These are phyloP conservation scores for Xylariaceae sp. DNA, from an alignment of 2,329 filamentous ascomycete species.

Conservation along the genomic window DNA sequence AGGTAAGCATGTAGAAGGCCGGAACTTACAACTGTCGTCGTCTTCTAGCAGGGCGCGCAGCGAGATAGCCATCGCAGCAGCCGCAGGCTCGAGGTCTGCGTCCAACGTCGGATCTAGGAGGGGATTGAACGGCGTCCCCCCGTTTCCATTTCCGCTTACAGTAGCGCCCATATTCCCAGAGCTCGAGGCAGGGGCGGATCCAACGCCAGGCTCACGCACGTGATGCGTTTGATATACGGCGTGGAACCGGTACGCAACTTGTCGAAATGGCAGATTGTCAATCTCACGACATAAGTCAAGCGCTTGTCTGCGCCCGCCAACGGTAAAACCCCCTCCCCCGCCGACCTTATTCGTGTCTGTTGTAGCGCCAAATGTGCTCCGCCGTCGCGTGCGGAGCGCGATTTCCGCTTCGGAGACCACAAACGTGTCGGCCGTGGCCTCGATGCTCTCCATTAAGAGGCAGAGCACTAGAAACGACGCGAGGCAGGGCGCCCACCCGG, in stretches of 20 bases:
- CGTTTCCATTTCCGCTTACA: background rate
- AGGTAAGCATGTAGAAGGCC: background rate
- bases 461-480: constrained; percentile 63
- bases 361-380: background rate
- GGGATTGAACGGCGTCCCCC: constrained; percentile 56
- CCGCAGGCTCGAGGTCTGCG: constrained; percentile 53
- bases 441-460: constrained; percentile 64
- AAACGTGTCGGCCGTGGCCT: constrained; percentile 59
- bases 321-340: constrained; percentile 31
- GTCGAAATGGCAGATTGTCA: constrained; percentile 65
- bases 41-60: constrained; percentile 52
- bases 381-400: constrained; percentile 45
- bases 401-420: constrained; percentile 59
- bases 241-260: constrained; percentile 66
- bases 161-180: background rate
- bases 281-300: constrained; percentile 55
- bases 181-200: background rate
- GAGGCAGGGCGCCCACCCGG: constrained; percentile 62
- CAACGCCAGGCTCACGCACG: constrained; percentile 50
- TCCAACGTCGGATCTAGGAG: constrained; percentile 52
- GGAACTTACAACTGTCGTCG: constrained; percentile 51
- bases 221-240: constrained; percentile 62
- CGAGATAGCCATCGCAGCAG: constrained; percentile 52
- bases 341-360: constrained; percentile 23
- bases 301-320: constrained; percentile 50